Conservation (phyloP, 2,329 filamentous ascomycete species). For the Cladophialophora carrionii region DNA sequence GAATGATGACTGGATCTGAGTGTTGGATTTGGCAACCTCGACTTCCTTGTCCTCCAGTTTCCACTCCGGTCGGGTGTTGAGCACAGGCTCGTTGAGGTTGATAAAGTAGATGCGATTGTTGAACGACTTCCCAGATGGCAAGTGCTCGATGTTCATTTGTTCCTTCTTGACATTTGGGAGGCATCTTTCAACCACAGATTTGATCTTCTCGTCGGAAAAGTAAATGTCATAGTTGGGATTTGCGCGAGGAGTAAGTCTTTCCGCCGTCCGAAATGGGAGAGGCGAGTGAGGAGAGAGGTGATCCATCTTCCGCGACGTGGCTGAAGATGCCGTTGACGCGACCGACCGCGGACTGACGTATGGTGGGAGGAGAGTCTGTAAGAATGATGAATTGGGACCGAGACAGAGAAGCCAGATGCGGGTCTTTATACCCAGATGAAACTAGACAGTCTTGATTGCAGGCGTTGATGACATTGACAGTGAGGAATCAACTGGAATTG, state of each 20-base stretch:
- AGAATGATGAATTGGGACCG: neutral
- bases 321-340: neutral
- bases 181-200: constrained; percentile 25
- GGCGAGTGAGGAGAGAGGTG: neutral
- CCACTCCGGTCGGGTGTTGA: constrained; percentile 16
- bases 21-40: constrained; percentile 13
- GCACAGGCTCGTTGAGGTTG: constrained; percentile 24
- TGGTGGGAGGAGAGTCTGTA: neutral
- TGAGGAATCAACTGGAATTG: neutral
- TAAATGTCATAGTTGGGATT: constrained; percentile 35
- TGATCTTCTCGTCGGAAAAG: constrained; percentile 31
- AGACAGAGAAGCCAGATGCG: neutral
- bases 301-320: constrained; percentile 5
- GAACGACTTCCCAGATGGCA: constrained; percentile 34
- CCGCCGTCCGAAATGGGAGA: constrained; percentile 5
- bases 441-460: constrained; percentile 14
- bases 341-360: neutral
- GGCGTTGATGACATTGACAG: neutral
- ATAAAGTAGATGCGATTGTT: constrained; percentile 37
- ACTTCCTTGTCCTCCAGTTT: constrained; percentile 6
- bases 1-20: constrained; percentile 16
- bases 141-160: constrained; percentile 26
- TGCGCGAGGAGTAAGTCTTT: constrained; percentile 25
- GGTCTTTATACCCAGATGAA: constrained; percentile 12
- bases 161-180: constrained; percentile 28